Conservation (phyloP, 768 basidiomycete species). For the Calvatia gigantea region DNA sequence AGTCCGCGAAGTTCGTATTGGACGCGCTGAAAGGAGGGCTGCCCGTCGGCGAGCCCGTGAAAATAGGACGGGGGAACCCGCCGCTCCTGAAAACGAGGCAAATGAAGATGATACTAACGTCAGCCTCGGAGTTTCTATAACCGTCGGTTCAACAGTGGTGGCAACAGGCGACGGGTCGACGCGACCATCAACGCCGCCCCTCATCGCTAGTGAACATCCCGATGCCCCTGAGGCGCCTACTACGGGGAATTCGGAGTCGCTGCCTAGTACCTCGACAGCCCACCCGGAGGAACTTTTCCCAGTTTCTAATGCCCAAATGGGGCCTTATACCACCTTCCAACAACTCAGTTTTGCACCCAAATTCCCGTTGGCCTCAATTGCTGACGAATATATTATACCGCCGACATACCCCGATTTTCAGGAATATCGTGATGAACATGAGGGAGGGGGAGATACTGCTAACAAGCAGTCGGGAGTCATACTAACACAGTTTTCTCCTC, state of each 20-base stretch:
- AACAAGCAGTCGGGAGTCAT: slow-evolving; percentile 44
- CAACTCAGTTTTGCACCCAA: slow-evolving; percentile 82
- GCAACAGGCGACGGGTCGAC: slow-evolving; percentile 31
- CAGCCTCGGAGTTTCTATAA: slow-evolving; percentile 57
- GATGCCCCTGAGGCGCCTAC: slow-evolving; percentile 28
- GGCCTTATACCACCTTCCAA: slow-evolving; percentile 90
- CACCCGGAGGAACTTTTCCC: slow-evolving; percentile 66
- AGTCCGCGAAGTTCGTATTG: slow-evolving; percentile 91
- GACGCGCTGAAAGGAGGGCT: slow-evolving; percentile 81
- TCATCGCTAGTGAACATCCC: slow-evolving; percentile 41
- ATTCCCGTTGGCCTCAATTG: slow-evolving; percentile 85
- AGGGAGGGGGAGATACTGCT: slow-evolving; percentile 42
- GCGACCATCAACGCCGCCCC: slow-evolving; percentile 32
- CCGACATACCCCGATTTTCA: slow-evolving; percentile 84
- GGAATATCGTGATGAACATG: slow-evolving; percentile 61
- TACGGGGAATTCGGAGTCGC: slow-evolving; percentile 29
- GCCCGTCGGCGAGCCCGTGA: slow-evolving; percentile 79
- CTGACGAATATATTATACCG: slow-evolving; percentile 89
- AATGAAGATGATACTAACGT: slow-evolving; percentile 58
- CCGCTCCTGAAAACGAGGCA: slow-evolving; percentile 34
- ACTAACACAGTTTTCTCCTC: slow-evolving; percentile 73
- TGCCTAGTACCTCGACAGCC: slow-evolving; percentile 29
- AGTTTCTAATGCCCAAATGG: slow-evolving; percentile 66
- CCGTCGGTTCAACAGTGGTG: slow-evolving; percentile 35
- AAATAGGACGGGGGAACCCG: slow-evolving; percentile 48